These are phyloP conservation scores for Fusarium avenaceum DNA, from an alignment of 2,329 filamentous ascomycete species.

Conservation along the genomic window DNA sequence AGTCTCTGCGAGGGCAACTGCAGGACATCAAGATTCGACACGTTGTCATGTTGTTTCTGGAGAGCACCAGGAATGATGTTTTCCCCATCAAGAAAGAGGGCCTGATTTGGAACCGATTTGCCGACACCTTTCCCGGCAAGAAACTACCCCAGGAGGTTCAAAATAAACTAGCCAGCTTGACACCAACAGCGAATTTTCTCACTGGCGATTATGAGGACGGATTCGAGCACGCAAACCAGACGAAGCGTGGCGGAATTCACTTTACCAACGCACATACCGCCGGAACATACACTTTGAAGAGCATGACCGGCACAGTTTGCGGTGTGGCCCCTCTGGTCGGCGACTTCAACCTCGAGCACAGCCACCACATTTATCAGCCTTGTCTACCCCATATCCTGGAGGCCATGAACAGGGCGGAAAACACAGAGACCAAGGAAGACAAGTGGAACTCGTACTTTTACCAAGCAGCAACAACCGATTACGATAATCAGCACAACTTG, in stretches of 20 bases:
- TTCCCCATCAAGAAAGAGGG: constrained; percentile 60
- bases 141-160: constrained; percentile 53
- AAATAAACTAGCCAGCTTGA: constrained; percentile 48
- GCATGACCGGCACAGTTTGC: constrained; percentile 58
- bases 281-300: constrained; percentile 61
- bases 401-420: constrained; percentile 50
- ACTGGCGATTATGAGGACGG: constrained; percentile 56
- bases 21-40: constrained; percentile 57
- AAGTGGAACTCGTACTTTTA: constrained; percentile 53
- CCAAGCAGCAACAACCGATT: constrained; percentile 53
- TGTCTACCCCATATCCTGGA: constrained; percentile 59
- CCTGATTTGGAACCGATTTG: constrained; percentile 54
- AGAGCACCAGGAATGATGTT: constrained; percentile 61
- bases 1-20: constrained; percentile 47
- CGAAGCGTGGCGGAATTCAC: constrained; percentile 56
- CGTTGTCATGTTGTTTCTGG: constrained; percentile 59
- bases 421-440: constrained; percentile 26
- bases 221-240: constrained; percentile 45
- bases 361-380: constrained; percentile 60
- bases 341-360: constrained; percentile 59
- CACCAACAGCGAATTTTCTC: constrained; percentile 52
- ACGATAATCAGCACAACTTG: constrained; percentile 53
- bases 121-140: constrained; percentile 51
- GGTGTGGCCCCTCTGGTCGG: constrained; percentile 58
- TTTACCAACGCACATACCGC: constrained; percentile 58